A percentile compares a stretch with the other conserved stretches of the same genome.
phyloP scores from a whole-genome alignment of 805 yeast species.

The Yarrowia divulgata region DNA sequence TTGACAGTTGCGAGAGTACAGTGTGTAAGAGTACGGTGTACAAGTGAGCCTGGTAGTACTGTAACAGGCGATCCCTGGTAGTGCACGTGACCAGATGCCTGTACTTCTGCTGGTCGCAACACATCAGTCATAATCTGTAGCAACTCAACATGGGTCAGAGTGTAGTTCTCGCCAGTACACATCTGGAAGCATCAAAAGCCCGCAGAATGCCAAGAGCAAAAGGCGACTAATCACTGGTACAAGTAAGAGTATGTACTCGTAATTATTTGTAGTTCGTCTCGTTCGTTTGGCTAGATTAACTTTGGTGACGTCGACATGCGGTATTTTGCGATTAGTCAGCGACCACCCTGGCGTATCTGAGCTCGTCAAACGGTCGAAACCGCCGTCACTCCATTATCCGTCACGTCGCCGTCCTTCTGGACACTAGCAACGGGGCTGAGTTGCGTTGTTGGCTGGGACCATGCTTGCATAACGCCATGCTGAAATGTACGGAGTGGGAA shows the following conservation, averaged over 20 bases:
- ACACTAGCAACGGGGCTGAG: constrained; percentile 1
- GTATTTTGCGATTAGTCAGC: background rate
- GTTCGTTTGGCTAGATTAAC: background rate
- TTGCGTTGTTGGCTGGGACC: constrained; percentile 3
- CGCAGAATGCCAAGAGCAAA: no score
- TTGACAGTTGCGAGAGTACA: no score
- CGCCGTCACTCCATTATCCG: no score
- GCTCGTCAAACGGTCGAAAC: background rate
- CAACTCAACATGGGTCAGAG: background rate
- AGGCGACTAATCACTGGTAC: no score
- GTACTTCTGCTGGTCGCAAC: no score
- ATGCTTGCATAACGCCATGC: constrained; percentile 8
- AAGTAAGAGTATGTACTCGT: no score
- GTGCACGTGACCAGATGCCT: no score
- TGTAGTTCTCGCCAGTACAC: background rate
- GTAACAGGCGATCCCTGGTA: no score
- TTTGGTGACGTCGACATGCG: background rate
- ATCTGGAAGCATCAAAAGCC: no score
- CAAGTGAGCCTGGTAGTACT: no score
- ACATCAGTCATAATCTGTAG: background rate
- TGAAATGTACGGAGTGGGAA: constrained; percentile 17
- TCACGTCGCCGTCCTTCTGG: background rate
- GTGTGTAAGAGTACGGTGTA: no score
- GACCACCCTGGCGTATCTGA: background rate
- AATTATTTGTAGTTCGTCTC: no score